Conservation (phyloP, 768 basidiomycete genomes). For the Scleroderma citrinum region DNA sequence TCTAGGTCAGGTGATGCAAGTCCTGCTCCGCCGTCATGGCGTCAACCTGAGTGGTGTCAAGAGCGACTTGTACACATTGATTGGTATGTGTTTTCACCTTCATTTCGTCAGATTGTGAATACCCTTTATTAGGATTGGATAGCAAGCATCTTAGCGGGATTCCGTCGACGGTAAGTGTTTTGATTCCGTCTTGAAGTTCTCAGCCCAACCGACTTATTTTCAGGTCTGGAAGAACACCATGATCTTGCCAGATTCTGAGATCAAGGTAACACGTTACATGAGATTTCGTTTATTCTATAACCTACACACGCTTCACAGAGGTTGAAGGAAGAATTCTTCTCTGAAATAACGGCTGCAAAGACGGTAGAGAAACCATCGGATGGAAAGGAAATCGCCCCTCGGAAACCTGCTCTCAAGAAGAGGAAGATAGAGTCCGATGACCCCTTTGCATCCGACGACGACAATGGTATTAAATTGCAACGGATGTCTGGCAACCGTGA, state of each 20-base stretch:
- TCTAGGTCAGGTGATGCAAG: slow-evolving; percentile 51
- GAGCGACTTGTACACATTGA: slow-evolving; percentile 58
- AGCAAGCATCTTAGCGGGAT: slow-evolving; percentile 75
- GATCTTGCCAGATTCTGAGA: slow-evolving; percentile 53
- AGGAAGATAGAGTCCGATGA: slow-evolving; percentile 41
- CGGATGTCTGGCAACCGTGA: neutral
- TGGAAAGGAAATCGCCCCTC: slow-evolving; percentile 22
- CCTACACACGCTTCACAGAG: slow-evolving; percentile 32
- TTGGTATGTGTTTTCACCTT: slow-evolving; percentile 35
- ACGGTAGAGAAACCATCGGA: slow-evolving; percentile 15
- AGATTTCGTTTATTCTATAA: neutral
- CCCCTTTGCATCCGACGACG: slow-evolving; percentile 55
- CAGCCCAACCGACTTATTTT: slow-evolving; percentile 1
- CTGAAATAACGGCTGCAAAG: slow-evolving; percentile 30
- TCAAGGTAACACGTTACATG: slow-evolving; percentile 41
- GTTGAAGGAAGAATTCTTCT: slow-evolving; percentile 56
- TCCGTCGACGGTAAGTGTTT: slow-evolving; percentile 51
- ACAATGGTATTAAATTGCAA: slow-evolving; percentile 10
- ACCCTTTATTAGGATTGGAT: slow-evolving; percentile 49
- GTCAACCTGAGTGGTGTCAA: slow-evolving; percentile 64
- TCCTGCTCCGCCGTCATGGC: slow-evolving; percentile 61
- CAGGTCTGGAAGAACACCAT: slow-evolving; percentile 67
- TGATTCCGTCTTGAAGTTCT: neutral
- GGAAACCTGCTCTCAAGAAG: slow-evolving; percentile 43
- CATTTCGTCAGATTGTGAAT: neutral